Conservation (phyloP, 768 basidiomycete species). For the Filobasidium floriforme region DNA sequence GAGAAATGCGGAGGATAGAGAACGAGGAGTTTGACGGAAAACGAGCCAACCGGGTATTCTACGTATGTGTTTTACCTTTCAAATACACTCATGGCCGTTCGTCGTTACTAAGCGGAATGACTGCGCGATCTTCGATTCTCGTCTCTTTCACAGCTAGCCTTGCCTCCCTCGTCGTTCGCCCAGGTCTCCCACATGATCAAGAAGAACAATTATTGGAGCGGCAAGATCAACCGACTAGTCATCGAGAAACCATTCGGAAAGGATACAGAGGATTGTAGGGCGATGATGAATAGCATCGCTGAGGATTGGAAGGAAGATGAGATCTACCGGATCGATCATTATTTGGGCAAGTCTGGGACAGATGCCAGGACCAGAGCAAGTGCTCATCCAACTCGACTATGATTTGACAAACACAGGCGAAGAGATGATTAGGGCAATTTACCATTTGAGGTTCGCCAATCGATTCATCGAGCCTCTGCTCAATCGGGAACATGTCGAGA, state of each 20-base stretch:
- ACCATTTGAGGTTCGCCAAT: constrained; percentile 20
- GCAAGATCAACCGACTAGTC: constrained; percentile 15
- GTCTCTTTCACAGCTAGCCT: constrained; percentile 17
- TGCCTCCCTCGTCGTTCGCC: constrained; percentile 25
- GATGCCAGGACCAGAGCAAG: not conserved
- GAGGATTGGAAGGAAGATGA: constrained; percentile 26
- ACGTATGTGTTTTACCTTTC: constrained; percentile 9
- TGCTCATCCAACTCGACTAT: not conserved
- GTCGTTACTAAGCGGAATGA: not conserved
- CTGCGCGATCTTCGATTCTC: not conserved
- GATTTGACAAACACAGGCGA: not conserved
- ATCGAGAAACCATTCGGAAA: constrained; percentile 29
- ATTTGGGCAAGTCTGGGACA: constrained; percentile 12
- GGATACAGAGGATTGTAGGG: constrained; percentile 22
- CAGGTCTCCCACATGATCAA: constrained; percentile 21
- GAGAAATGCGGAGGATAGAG: constrained; percentile 10
- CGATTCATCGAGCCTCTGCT: constrained; percentile 17
- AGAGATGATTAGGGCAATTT: constrained; percentile 14
- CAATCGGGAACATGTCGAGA: constrained; percentile 15
- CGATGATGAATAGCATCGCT: constrained; percentile 23
- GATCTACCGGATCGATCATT: constrained; percentile 27
- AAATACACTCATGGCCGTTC: not conserved
- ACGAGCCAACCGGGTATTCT: constrained; percentile 20
- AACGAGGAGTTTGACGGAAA: constrained; percentile 13
- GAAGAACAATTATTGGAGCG: constrained; percentile 20